Conservation (phyloP, 257 asterid genomes). For the Mentha longifolia region DNA sequence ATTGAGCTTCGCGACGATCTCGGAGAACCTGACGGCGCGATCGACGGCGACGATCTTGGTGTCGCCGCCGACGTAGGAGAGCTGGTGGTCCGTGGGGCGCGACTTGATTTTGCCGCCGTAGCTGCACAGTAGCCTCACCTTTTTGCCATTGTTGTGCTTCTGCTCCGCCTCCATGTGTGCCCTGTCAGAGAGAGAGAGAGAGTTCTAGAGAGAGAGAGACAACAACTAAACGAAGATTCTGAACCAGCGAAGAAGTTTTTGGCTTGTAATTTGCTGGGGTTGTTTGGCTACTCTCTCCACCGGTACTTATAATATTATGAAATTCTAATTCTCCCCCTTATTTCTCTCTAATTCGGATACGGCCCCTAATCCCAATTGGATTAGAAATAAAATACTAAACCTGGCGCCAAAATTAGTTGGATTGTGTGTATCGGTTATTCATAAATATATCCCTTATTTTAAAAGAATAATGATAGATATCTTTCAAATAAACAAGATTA, state of each 20-base stretch:
- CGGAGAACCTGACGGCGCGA: conserved; percentile 54
- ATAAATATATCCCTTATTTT: too few relatives aligned
- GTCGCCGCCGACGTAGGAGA: conserved; percentile 77
- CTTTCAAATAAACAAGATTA: too few relatives aligned
- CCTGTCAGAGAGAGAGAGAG: conserved; percentile 14
- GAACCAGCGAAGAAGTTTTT: conserved; percentile 27
- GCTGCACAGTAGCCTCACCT: conserved; percentile 71
- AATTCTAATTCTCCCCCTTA: conserved; percentile 1
- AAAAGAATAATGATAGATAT: too few relatives aligned
- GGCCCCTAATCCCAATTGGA: neutral
- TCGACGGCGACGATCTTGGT: conserved; percentile 76
- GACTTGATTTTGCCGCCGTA: conserved; percentile 78
- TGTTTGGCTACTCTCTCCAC: conserved; percentile 25
- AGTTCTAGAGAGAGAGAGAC: neutral
- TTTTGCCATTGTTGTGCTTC: conserved; percentile 36
- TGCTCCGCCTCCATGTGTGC: conserved; percentile 50
- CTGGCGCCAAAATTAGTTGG: neutral
- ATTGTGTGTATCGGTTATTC: too few relatives aligned
- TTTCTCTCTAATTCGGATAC: neutral
- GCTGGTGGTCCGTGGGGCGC: conserved; percentile 57
- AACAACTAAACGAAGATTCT: conserved; percentile 29
- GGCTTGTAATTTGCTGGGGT: conserved; percentile 25
- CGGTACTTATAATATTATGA: conserved; percentile 21
- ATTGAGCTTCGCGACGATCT: conserved; percentile 48
- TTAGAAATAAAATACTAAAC: neutral